These are phyloP conservation scores for Jamesozyma hellenica DNA, from an alignment of 805 yeast species.

Conservation along the genomic window DNA sequence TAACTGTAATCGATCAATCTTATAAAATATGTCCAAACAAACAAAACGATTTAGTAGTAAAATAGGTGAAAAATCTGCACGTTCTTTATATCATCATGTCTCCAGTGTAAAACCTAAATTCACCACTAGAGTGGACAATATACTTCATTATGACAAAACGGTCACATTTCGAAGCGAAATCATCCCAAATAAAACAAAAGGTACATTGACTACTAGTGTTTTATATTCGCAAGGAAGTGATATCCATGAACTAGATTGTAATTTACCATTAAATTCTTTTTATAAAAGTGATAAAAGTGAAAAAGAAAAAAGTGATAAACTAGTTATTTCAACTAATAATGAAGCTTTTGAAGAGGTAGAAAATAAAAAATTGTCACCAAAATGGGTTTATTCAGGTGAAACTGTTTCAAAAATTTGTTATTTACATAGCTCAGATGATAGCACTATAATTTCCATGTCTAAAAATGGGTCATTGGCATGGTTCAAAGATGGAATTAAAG, in stretches of 20 bases:
- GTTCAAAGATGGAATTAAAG: constrained; percentile 25
- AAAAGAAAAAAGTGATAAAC: not conserved
- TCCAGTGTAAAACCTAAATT: constrained; percentile 31
- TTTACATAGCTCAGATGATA: constrained; percentile 30
- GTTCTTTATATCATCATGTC: constrained; percentile 22
- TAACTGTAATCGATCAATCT: too few species aligned
- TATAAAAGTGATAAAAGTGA: constrained; percentile 2
- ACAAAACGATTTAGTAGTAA: not conserved
- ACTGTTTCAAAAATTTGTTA: constrained; percentile 21
- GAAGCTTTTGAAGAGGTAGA: constrained; percentile 52
- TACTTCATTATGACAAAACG: constrained; percentile 16
- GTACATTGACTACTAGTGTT: constrained; percentile 18
- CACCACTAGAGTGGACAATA: constrained; percentile 25
- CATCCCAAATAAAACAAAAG: constrained; percentile 25
- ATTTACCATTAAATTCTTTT: constrained; percentile 22
- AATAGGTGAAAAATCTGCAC: constrained; percentile 3
- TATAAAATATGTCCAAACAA: not conserved
- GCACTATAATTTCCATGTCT: constrained; percentile 28
- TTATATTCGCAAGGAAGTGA: constrained; percentile 27
- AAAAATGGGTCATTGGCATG: constrained; percentile 28
- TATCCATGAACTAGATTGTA: constrained; percentile 24
- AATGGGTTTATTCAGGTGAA: constrained; percentile 27
- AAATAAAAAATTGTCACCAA: constrained; percentile 11
- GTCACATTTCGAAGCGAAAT: constrained; percentile 22
- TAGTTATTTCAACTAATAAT: constrained; percentile 35